Base-by-base conservation (phyloP, 1,139 yeast species). In the Sugiyamaella novakii region DNA sequence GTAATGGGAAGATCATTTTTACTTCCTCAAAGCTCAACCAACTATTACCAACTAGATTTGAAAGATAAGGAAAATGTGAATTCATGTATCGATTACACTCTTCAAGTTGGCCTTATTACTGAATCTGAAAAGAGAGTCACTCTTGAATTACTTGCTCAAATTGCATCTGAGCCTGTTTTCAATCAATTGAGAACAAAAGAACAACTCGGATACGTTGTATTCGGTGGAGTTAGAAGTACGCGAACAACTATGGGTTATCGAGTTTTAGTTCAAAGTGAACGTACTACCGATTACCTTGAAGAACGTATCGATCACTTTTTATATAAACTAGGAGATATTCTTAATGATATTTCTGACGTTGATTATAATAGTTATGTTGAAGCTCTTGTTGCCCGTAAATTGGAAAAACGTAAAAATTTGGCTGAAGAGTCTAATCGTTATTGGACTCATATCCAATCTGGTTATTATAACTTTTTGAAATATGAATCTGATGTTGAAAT, bases 111-210 rank as follows among this genome's bases (percentile, higher is more conserved):
- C 17, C 70, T 74, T 30, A 66, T 76, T 71, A 58, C 62, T 34
- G 69, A 72, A 44, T 49, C 59, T 5, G 60, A 63, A 18, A 48
- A 62, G 15, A 64, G 74, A 37, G 76, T 88, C 0, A 63, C 79
- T 47, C 74, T 84, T 15, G 89, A 85, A 46, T 69, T 92, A 47
- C 67, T 88, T 43, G 78, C 84, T 0, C 89, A 87, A 49, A 76
- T 89, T 54, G 73, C 85, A 43, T 80, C 79, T 54, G 98, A 91
- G 64, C 97, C 97, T 1, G 86, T 91, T 48, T 92, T 92, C 67
- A 84, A 87, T 64, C 87, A 86, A 56, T 75, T 92, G 50, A 78
- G 98, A 67, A 92, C 98, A 2, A 84, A 87, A 60, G 98, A 92
- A 67, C 98, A 92, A 65, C 74, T 87, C 30, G 95, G 95, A 1